These are phyloP conservation scores for Podaxis rugospora DNA, from an alignment of 768 basidiomycete genomes.

Conservation along the genomic window DNA sequence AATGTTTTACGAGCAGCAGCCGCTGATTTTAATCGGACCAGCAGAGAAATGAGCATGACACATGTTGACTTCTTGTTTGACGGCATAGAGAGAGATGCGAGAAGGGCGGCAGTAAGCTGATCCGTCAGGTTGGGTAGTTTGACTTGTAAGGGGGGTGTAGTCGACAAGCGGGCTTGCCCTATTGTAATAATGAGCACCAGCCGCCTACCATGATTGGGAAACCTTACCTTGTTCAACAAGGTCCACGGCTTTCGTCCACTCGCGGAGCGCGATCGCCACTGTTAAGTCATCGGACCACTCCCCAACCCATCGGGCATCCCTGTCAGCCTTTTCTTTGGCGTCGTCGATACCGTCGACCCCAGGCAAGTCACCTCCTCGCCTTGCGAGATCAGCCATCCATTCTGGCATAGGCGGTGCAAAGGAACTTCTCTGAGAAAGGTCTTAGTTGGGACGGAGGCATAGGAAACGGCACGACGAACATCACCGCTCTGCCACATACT, in stretches of 20 bases:
- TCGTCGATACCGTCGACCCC: constrained; percentile 32
- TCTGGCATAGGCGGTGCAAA: constrained; percentile 62
- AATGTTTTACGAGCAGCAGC: constrained; percentile 81
- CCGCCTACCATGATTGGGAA: neutral
- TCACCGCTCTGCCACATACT: constrained; percentile 55
- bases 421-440: constrained; percentile 22
- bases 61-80: constrained; percentile 75
- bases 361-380: constrained; percentile 45
- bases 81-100: constrained; percentile 69
- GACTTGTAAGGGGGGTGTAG: constrained; percentile 44
- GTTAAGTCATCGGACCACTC: constrained; percentile 92
- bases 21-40: constrained; percentile 71
- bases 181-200: neutral
- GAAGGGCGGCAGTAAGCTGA: constrained; percentile 64
- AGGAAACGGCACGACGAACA: constrained; percentile 18
- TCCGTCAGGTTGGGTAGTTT: constrained; percentile 67
- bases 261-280: constrained; percentile 83
- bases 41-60: constrained; percentile 64
- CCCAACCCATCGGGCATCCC: constrained; percentile 81
- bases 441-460: neutral
- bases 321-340: constrained; percentile 72
- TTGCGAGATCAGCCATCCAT: constrained; percentile 70
- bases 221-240: constrained; percentile 78
- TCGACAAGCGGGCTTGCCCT: constrained; percentile 62
- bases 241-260: constrained; percentile 84